phyloP scores from a whole-genome alignment of 257 asterid genomes.

The Hygrophila difformis region DNA sequence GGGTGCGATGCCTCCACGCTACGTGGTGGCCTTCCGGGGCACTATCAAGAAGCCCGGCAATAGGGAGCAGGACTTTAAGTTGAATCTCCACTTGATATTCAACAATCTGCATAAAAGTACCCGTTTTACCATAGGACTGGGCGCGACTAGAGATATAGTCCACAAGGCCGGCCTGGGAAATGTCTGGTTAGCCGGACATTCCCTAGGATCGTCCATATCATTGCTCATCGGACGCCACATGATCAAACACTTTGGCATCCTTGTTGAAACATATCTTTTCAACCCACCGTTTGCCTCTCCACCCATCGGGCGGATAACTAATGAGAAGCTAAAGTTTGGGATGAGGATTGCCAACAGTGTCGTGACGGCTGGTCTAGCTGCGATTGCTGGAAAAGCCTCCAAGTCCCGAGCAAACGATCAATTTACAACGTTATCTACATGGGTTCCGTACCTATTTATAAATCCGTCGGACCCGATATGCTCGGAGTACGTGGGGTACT shows the following conservation, averaged over 20 bases:
- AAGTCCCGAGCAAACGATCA: constrained; percentile 16
- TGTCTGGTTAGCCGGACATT: constrained; percentile 74
- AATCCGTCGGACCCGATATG: constrained; percentile 59
- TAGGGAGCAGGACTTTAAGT: constrained; percentile 45
- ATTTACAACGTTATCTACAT: constrained; percentile 32
- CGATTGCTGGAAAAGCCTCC: too few relatives aligned
- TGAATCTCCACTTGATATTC: constrained; percentile 36
- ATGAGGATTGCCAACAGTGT: constrained; percentile 42
- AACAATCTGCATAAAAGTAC: constrained; percentile 37
- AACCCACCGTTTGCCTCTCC: constrained; percentile 69
- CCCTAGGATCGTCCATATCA: constrained; percentile 62
- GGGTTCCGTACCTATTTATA: constrained; percentile 68
- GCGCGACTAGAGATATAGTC: constrained; percentile 15
- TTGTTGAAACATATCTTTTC: constrained; percentile 56
- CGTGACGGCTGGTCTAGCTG: constrained; percentile 54
- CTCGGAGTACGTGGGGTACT: constrained; percentile 51
- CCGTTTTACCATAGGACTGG: constrained; percentile 36
- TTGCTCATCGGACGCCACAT: constrained; percentile 45
- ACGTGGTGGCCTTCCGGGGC: constrained; percentile 64
- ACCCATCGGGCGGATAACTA: constrained; percentile 37
- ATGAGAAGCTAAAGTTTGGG: constrained; percentile 44
- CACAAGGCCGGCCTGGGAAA: constrained; percentile 21
- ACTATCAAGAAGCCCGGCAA: constrained; percentile 36
- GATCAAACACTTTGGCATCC: constrained; percentile 25
- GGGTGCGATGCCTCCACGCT: constrained; percentile 32